These are phyloP conservation scores for Ustilago trichophora DNA, from an alignment of 1,284 basidiomycete species.

Conservation along the genomic window DNA sequence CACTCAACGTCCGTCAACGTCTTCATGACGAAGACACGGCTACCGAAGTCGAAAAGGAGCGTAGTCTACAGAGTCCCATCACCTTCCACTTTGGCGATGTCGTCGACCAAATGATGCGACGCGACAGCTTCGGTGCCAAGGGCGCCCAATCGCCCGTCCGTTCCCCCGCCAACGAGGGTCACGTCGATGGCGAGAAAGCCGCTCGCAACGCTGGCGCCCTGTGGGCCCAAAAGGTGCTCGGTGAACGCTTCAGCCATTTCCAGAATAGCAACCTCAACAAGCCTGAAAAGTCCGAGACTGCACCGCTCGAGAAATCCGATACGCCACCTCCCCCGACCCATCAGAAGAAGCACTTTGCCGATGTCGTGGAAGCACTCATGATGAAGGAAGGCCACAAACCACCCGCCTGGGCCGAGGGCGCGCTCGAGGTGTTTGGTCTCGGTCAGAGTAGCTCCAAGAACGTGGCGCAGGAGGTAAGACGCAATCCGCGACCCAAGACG, in stretches of 20 bases:
- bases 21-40: conserved; percentile 58
- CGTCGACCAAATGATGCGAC: conserved; percentile 52
- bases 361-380: conserved; percentile 58
- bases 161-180: conserved; percentile 1
- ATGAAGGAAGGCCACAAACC: conserved; percentile 60
- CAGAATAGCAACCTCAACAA: conserved; percentile 10
- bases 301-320: conserved; percentile 10
- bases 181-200: conserved; percentile 45
- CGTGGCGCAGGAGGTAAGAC: conserved; percentile 54
- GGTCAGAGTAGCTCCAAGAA: conserved; percentile 56
- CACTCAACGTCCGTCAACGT: conserved; percentile 40
- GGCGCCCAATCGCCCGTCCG: conserved; percentile 13
- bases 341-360: conserved; percentile 50
- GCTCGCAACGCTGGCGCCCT: conserved; percentile 55
- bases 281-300: too few species aligned
- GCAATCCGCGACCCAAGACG: conserved; percentile 41
- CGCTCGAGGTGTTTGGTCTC: conserved; percentile 58
- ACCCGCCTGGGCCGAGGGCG: conserved; percentile 58
- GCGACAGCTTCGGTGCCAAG: conserved; percentile 36
- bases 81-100: conserved; percentile 56
- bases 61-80: conserved; percentile 38
- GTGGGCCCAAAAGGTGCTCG: conserved; percentile 61
- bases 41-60: conserved; percentile 50
- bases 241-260: conserved; percentile 51
- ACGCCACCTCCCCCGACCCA: conserved; percentile 9